These are phyloP conservation scores for Pichia sp. DNA, from an alignment of 1,139 yeast genomes.

Conservation along the genomic window DNA sequence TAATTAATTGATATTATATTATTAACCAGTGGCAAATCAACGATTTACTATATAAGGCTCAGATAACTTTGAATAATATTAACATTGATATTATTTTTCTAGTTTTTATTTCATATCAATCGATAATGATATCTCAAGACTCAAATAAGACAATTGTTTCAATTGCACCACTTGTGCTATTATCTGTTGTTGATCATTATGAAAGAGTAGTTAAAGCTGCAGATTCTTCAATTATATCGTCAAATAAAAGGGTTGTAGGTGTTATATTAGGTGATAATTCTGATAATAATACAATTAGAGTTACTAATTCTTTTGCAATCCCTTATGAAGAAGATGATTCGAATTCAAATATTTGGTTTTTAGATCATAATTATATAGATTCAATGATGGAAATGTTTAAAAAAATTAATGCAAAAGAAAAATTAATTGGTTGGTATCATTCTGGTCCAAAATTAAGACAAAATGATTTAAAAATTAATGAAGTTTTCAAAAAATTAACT, in stretches of 20 bases:
- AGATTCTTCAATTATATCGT: slow-evolving; percentile 40
- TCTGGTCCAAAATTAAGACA: slow-evolving; percentile 90
- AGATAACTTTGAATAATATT: too few species aligned
- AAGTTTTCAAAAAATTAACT: slow-evolving; percentile 77
- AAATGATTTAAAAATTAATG: slow-evolving; percentile 87
- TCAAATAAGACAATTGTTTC: slow-evolving; percentile 54
- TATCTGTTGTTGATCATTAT: slow-evolving; percentile 94
- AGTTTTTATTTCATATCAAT: too few species aligned
- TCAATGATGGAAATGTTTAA: slow-evolving; percentile 97
- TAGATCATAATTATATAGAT: slow-evolving; percentile 94
- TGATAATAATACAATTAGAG: slow-evolving; percentile 40
- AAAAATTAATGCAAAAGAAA: slow-evolving; percentile 95
- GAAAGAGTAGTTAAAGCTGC: slow-evolving; percentile 49
- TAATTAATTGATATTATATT: too few species aligned
- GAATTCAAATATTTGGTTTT: slow-evolving; percentile 92
- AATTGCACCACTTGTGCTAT: slow-evolving; percentile 90
- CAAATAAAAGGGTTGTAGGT: slow-evolving; percentile 85
- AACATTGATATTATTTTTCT: too few species aligned
- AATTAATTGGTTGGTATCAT: slow-evolving; percentile 97
- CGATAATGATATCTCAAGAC: not conserved
- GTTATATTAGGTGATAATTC: slow-evolving; percentile 78
- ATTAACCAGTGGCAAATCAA: too few species aligned
- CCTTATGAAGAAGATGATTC: slow-evolving; percentile 97
- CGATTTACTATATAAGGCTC: too few species aligned
- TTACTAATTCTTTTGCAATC: slow-evolving; percentile 75